Evolutionary conservation across 164 flowering plant genomes (phyloP).

Genomic region (Vitis riparia): DNA sequence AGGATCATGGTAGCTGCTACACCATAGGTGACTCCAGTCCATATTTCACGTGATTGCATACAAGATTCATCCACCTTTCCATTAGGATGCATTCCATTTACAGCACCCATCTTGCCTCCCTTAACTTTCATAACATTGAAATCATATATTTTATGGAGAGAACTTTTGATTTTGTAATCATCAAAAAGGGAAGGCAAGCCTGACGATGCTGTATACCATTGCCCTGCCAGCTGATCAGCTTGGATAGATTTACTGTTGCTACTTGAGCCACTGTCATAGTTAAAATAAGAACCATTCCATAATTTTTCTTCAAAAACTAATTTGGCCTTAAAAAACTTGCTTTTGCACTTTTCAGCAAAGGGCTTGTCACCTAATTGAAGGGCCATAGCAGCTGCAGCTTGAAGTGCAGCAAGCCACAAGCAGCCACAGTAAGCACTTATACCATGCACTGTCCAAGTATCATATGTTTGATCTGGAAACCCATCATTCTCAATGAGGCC

Average conservation of each 20-base stretch:
- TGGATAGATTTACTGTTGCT: slow-evolving; percentile 89
- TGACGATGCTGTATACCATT: slow-evolving; percentile 86
- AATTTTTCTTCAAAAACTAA: slow-evolving; percentile 67
- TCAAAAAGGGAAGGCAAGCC: slow-evolving; percentile 85
- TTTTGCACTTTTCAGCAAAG: slow-evolving; percentile 65
- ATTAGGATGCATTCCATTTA: slow-evolving; percentile 87
- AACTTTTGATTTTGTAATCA: slow-evolving; percentile 59
- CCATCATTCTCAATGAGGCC: slow-evolving; percentile 89
- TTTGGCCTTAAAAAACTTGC: slow-evolving; percentile 62
- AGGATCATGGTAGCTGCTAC: slow-evolving; percentile 85
- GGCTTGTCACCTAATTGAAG: slow-evolving; percentile 61
- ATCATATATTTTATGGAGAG: slow-evolving; percentile 71
- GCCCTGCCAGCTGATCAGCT: slow-evolving; percentile 94
- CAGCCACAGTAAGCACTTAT: slow-evolving; percentile 94
- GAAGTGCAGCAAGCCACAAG: slow-evolving; percentile 91
- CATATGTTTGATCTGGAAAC: slow-evolving; percentile 94
- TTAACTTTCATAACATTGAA: slow-evolving; percentile 83
- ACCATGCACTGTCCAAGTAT: slow-evolving; percentile 96
- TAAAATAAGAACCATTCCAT: slow-evolving; percentile 93
- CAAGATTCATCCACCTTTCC: slow-evolving; percentile 89
- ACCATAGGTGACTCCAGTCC: slow-evolving; percentile 91
- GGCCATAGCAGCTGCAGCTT: slow-evolving; percentile 97
- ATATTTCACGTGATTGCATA: slow-evolving; percentile 96
- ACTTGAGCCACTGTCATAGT: slow-evolving; percentile 90
- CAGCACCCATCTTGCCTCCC: slow-evolving; percentile 94